Base-by-base conservation (phyloP, 2,329 filamentous ascomycete genomes). In the Alternaria hordeiaustralica region DNA sequence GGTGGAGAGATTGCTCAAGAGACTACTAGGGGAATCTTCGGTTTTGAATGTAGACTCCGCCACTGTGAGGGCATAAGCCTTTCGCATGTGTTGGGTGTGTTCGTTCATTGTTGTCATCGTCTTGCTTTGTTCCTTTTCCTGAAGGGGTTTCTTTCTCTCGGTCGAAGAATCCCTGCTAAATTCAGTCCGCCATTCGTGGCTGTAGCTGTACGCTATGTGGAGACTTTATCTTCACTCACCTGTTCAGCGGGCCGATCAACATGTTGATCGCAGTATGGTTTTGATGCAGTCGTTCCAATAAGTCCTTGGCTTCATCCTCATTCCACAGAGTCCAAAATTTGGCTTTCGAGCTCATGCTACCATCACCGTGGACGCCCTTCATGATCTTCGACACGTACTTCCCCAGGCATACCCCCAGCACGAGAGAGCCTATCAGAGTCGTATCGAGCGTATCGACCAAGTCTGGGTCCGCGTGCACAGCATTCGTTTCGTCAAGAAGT, bases 21-120 rank as follows among this genome's bases (percentile, higher is more conserved):
- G 11, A 30, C 11, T 30, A 15, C 11, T 13, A 4, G 25, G 26
- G 15, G 46, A 30, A 18, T 53, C 30, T 3, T 64, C 62, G 2
- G 10, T 46, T 7, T 50, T 49, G 11, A 72, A 61, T 11, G 71
- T 63, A 5, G 69, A 71, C 11, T 60, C 61, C 4, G 68, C 67
- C 5, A 60, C 67, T 20, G 63, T 57, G 4, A 69, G 47, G 4
- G 64, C 55, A 46, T 61, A 55, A 11, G 63, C 45, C 28, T 55
- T 36, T 23, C 68, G 64, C 10, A 67, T 49, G 5, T 45, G 10
- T 13, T 54, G 26, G 13, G 67, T 70, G 23, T 63, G 47, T 18
- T 21, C 30, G 2, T 56, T 57, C 6, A 71, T 61, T 25, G 55
- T 26, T 6, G 28, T 25, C 10, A 73, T 60, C 7, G 61, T 33